Evolutionary conservation across 2,329 filamentous ascomycete species (phyloP), one percentile per base, ranked within the genome.

Genomic region (Ophiostoma piceae): DNA sequence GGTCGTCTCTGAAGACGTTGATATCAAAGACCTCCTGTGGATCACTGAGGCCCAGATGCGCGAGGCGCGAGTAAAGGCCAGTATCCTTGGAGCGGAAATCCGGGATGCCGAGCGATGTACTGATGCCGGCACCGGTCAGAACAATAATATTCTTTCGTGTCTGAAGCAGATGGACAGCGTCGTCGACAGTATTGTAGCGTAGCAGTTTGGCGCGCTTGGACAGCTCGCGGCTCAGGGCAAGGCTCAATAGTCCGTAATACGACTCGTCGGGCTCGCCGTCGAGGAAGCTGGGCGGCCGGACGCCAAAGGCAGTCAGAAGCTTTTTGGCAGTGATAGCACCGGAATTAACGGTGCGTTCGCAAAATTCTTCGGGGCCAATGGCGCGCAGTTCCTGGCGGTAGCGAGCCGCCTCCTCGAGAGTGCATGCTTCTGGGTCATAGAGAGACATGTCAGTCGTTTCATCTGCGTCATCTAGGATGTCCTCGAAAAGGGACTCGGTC

Each of bases 1-100:
- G 95, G 77, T 98, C 91, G 66, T 94, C 86, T 74, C 88, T 88
- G 79, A 99, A 99, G 74, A 94, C 84, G 68, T 87, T 80, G 73
- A 98, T 95, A 80, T 97, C 92, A 77, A 99, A 99, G 35, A 98
- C 93, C 77, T 98, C 93, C 77, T 98, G 94, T 0, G 94, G 94
- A 75, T 97, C 94, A 73, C 83, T 87, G 72, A 90, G 81, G 7
- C 92, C 93, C 71, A 95, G 85, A 75, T 92, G 87, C 74, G 87
- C 88, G 68, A 98, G 84, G 77, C 93, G 90, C 65, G 92, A 90
- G 80, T 98, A 98, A 70, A 98, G 89, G 67, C 94, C 94, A 1
- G 90, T 96, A 76, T 92, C 91, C 79, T 95, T 95, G 68, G 94
- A 97, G 74, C 95, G 90, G 77, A 99, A 99, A 79, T 99, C 95